Percentiles rank a stretch among this genome's conserved stretches.
Evolutionary conservation across 176 grass and related monocot genomes (phyloP).

Genomic region (Saccharum spontaneum): DNA sequence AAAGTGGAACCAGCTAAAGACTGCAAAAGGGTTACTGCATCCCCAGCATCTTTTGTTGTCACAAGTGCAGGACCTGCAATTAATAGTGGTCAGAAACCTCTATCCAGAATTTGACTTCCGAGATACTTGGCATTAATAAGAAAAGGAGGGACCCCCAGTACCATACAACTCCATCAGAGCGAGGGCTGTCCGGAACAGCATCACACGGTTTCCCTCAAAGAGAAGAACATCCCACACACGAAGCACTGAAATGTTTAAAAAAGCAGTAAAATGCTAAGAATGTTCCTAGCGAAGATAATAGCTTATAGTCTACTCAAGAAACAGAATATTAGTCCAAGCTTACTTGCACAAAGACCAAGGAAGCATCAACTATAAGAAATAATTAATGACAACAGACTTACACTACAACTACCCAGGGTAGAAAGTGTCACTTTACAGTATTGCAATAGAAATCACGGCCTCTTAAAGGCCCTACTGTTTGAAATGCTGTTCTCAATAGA

Average conservation of each 20-base stretch:
- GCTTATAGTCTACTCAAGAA: constrained; percentile 1
- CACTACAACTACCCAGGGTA: background rate
- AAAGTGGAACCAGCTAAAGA: constrained; percentile 96
- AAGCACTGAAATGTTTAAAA: constrained; percentile 78
- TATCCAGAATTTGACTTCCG: background rate
- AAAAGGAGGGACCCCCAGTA: constrained; percentile 47
- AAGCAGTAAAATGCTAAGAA: constrained; percentile 33
- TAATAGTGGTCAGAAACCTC: constrained; percentile 22
- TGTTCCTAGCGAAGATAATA: constrained; percentile 25
- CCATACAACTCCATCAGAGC: constrained; percentile 98
- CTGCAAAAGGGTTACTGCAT: constrained; percentile 93
- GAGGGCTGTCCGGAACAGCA: constrained; percentile 90
- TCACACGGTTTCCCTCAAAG: constrained; percentile 89
- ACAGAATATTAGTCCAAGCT: constrained; percentile 5
- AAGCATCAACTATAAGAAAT: background rate
- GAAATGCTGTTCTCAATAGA: background rate
- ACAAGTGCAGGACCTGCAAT: constrained; percentile 89
- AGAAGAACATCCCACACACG: constrained; percentile 98
- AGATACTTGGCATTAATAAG: constrained; percentile 20
- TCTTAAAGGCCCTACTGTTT: background rate
- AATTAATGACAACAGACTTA: background rate
- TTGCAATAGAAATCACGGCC: background rate
- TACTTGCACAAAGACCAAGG: background rate
- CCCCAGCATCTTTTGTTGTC: constrained; percentile 96
- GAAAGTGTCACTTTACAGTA: background rate